Evolutionary conservation across 495 filamentous ascomycete genomes (phyloP), one percentile per base, ranked within the genome.

Genomic region (Lophium mytilinum): DNA sequence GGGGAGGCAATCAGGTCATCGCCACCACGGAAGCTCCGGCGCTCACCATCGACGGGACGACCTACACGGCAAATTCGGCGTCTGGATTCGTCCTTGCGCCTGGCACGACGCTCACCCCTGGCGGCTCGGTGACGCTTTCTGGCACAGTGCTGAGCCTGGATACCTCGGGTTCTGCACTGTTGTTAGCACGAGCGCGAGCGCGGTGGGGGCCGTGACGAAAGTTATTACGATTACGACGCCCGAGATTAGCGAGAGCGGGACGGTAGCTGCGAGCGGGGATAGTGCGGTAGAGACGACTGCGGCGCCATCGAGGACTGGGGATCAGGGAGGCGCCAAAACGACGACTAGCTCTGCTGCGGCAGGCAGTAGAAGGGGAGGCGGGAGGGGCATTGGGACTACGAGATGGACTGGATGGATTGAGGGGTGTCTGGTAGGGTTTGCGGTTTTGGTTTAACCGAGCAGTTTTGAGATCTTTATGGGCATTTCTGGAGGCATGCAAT

Each of bases 51-150:
- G 35, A 47, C 43, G 45, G 55, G 18, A 17, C 51, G 0, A 37
- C 55, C 43, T 59, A 56, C 52, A 65, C 62, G 4, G 53, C 58
- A 11, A 61, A 65, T 35, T 42, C 53, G 15, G 58, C 58, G 21
- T 55, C 58, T 12, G 55, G 54, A 49, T 65, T 58, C 55, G 18
- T 58, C 18, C 34, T 65, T 33, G 55, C 11, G 7, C 62, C 57
- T 3, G 62, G 58, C 17, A 52, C 51, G 2, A 65, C 62, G 36
- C 62, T 65, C 39, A 46, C 57, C 10, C 58, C 62, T 18, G 62
- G 62, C 46, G 62, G 59, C 8, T 3, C 51, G 9, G 40, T 62
- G 5, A 65, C 58, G 0, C 39, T 62, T 14, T 51, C 40, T 15
- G 58, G 58, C 17, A 58, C 62, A 1, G 41, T 53, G 0, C 18